Evolutionary conservation across 2,329 filamentous ascomycete genomes (phyloP), one percentile per base, ranked within the genome.

Genomic region (Emmonsiellopsis sp.): DNA sequence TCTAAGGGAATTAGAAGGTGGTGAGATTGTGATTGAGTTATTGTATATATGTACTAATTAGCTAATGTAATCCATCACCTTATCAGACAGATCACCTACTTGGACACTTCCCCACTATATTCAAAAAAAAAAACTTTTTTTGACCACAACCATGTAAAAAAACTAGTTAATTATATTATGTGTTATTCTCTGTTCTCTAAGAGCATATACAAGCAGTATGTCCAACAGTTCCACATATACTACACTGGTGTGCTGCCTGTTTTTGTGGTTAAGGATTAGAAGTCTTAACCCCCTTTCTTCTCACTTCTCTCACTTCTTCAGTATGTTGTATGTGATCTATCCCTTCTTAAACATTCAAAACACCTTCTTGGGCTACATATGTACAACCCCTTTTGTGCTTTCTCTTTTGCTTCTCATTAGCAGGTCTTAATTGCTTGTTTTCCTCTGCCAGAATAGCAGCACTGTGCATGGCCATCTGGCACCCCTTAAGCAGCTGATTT

Each of bases 371-470:
- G 34, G 43, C 51, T 53, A 53, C 10, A 49, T 53, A 53, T 53
- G n/a, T 53, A 53, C 3, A n/a, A 7, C 16, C 15, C 42, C n/a
- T 32, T 7, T 7, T 30, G 31, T 52, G 20, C 54, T 55, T 55
- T 48, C 40, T 31, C 54, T 55, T 55, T 43, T 55, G 16, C 31
- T 53, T 55, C 20, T 44, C 35, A 49, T 55, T 55, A 9, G 50
- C 53, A 53, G 53, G 42, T 30, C 44, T 32, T 53, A 55, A 15
- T 47, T 47, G 34, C 42, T 44, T 53, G 31, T 49, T 50, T 42
- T 54, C 40, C 30, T 51, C 34, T 40, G 32, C 49, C 7, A 54
- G 42, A 45, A 54, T 30, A n/a, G 38, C 48, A 44, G 49, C 34
- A 38, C 13, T 30, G 38, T 54, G 40, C 35, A 54, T 54, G 11